Base-by-base conservation (phyloP, 176 grass and related monocot genomes). In the Puya raimondii region DNA sequence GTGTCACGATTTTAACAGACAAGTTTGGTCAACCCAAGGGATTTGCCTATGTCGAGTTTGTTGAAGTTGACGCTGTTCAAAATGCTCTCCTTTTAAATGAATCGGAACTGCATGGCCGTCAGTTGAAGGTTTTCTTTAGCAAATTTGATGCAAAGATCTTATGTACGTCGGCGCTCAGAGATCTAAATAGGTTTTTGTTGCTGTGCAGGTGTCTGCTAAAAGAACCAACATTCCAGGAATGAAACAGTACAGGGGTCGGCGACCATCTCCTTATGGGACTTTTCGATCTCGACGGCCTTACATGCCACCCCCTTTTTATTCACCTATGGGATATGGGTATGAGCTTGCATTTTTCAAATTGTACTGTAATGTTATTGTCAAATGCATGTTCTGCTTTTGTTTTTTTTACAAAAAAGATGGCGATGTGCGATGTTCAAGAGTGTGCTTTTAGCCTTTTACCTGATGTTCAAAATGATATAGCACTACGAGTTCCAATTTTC, bases 211-310 rank as follows among this genome's bases (percentile, higher is more conserved):
- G 1, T 91, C 53, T 57, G 84, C 67, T 71, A 87, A 91, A 87
- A 87, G 88, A 91, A 91, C 84, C 13, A 91, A 91, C 64, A 59
- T 91, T 78, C 88, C 88, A 78, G 88, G 84, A 76, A 78, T 91
- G 84, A 87, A 76, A 50, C 71, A 84, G 14, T 74, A 53, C 26
- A 81, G 88, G 79, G 88, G 84, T 69, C 75, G 88, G 67, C 67
- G 71, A 29, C 68, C 73, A 25, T 25, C 70, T 80, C 68, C 73
- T 16, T 25, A 74, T 80, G 23, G 70, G 20, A 67, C 61, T 42
- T 76, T 80, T 59, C 70, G 78, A 68, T 54, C 78, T 33, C 33
- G 65, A 27, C 50, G 69, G 65, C 84, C 72, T 72, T 79, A 53
- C 76, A 87, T 76, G 80, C 17, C 67, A 10, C 57, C 80, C 16